Evolutionary conservation across 108 stramenopile genomes (phyloP).

Genomic region (Skeletonema marinoi): DNA sequence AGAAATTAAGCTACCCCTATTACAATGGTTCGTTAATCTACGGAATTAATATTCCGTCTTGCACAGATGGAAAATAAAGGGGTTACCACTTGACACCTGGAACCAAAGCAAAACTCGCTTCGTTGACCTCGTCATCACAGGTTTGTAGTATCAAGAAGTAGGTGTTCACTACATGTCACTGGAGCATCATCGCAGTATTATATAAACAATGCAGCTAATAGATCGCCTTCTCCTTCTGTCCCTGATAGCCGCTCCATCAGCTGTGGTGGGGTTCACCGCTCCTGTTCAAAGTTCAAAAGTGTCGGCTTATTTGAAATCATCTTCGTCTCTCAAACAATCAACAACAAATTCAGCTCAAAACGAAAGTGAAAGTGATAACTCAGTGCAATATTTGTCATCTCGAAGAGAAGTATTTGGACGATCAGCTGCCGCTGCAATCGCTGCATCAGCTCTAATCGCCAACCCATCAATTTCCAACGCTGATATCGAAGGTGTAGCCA

Average conservation of each 20-base stretch:
- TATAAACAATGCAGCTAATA: neutral
- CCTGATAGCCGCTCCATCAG: neutral
- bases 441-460: slow-evolving; percentile 8
- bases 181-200: neutral
- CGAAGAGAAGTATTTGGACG: slow-evolving; percentile 30
- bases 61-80: too few species aligned
- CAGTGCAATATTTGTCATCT: neutral
- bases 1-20: too few species aligned
- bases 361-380: slow-evolving; percentile 1
- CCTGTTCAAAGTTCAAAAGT: neutral
- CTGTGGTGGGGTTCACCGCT: neutral
- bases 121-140: too few species aligned
- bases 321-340: neutral
- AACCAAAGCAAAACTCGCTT: too few species aligned
- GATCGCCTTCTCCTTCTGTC: neutral
- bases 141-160: too few species aligned
- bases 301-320: neutral
- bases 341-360: neutral
- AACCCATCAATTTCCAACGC: slow-evolving; percentile 25
- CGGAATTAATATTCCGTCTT: too few species aligned
- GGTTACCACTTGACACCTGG: too few species aligned
- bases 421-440: slow-evolving; percentile 11
- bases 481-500: slow-evolving; percentile 53
- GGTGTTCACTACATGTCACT: neutral
- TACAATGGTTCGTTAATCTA: too few species aligned